These are phyloP conservation scores for Boletus rufocinnamomeus DNA, from an alignment of 768 basidiomycete species.

Conservation along the genomic window DNA sequence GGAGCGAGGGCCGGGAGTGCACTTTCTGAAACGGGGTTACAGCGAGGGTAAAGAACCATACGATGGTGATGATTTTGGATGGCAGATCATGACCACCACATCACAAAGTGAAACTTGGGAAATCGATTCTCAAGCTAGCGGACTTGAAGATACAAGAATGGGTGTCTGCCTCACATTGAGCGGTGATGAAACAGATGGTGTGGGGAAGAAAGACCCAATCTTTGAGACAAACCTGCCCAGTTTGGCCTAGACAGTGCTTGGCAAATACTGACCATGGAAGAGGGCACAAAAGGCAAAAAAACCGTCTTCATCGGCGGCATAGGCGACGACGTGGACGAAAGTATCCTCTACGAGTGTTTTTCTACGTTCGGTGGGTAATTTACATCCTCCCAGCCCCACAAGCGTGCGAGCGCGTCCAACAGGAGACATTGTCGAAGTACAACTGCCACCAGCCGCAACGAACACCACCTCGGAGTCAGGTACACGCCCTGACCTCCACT, in stretches of 20 bases:
- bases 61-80: neutral
- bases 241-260: conserved; percentile 1
- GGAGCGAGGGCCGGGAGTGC: neutral
- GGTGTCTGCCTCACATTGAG: conserved; percentile 1
- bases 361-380: conserved; percentile 75
- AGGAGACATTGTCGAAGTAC: conserved; percentile 94
- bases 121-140: conserved; percentile 3
- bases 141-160: neutral
- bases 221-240: conserved; percentile 18
- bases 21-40: neutral
- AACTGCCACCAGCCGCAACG: conserved; percentile 78
- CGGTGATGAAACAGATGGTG: neutral
- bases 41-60: neutral
- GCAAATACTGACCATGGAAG: conserved; percentile 61
- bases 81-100: neutral
- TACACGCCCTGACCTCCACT: conserved; percentile 20
- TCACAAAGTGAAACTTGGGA: neutral
- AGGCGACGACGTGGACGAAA: conserved; percentile 81
- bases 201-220: conserved; percentile 15
- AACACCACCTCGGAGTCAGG: conserved; percentile 66
- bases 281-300: conserved; percentile 82
- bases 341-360: conserved; percentile 74
- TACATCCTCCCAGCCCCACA: neutral
- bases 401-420: conserved; percentile 15
- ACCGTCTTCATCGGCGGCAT: conserved; percentile 86